Base-by-base conservation (phyloP, 2,329 filamentous ascomycete genomes). In the Sphaerostilbella broomeana region DNA sequence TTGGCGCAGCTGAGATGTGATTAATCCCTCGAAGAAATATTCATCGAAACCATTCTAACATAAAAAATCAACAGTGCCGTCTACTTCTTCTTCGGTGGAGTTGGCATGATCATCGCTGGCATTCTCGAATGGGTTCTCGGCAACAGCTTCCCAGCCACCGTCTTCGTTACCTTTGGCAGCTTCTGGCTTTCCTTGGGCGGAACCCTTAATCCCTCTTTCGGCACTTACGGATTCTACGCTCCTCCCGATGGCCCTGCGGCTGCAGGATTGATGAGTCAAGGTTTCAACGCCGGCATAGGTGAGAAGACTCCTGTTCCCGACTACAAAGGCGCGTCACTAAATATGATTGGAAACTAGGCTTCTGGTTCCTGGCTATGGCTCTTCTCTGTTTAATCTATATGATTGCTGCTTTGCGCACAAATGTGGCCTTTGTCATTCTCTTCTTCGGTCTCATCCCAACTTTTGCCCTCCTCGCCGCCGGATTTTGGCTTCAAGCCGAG, bases 341-440 rank as follows among this genome's bases (percentile, higher is more conserved):
- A 1, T 8, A 2, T 20, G 22, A n/a, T n/a, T n/a, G n/a, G n/a
- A n/a, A 7, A 29, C 10, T 11, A 61, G 73, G 62, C 18, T 85
- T 82, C 64, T 77, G 81, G 63, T 68, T 78, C 34, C 57, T 86
- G 39, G 72, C 72, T 46, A 84, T 85, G 80, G 76, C 64, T 3
- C 45, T 85, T n/a, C 62, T 86, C 19, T 78, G 73, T 57, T 59
- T 84, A 45, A 56, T 86, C 50, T 86, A 76, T 64, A 62, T 86
- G 35, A 65, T 87, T 54, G 82, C 79, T 61, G 72, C 83, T 1
- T 63, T 86, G 13, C 77, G 84, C 34, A 87, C 81, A 20, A 88
- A 88, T 56, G 41, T 85, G 8, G 70, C 77, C 57, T 85, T 86
- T 60, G 72, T 84, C 49, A 48, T 77, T 40, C 82, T 88, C 59